Evolutionary conservation across 2,329 filamentous ascomycete genomes (phyloP).

Genomic region (Trichoderma guizhouense): DNA sequence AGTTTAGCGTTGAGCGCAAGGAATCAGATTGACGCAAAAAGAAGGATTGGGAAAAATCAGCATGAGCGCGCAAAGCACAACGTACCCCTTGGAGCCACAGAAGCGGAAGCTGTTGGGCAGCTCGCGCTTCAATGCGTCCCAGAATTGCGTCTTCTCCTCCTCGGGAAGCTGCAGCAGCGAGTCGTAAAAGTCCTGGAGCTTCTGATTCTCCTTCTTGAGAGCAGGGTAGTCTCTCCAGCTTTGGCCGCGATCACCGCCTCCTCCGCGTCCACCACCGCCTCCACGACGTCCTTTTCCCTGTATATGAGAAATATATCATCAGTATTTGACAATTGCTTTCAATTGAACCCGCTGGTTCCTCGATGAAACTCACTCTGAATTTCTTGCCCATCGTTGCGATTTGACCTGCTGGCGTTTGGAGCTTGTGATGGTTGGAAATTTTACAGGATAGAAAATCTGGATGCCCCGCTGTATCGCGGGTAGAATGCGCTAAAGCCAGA

Average conservation of each 20-base stretch:
- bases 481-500: slow-evolving; percentile 13
- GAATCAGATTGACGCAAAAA: neutral
- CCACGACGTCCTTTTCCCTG: slow-evolving; percentile 36
- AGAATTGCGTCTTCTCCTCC: slow-evolving; percentile 76
- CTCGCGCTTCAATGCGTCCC: slow-evolving; percentile 77
- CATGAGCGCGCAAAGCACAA: slow-evolving; percentile 5
- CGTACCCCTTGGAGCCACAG: slow-evolving; percentile 85
- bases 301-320: neutral
- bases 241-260: slow-evolving; percentile 25
- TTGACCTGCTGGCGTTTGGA: neutral
- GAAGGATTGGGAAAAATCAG: neutral
- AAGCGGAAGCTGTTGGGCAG: slow-evolving; percentile 97
- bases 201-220: slow-evolving; percentile 74
- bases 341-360: neutral
- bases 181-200: slow-evolving; percentile 85
- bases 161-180: slow-evolving; percentile 70
- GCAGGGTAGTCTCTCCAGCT: slow-evolving; percentile 37
- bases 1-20: slow-evolving; percentile 12
- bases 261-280: slow-evolving; percentile 36
- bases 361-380: slow-evolving; percentile 31
- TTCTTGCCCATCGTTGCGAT: slow-evolving; percentile 37
- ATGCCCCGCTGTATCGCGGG: slow-evolving; percentile 15
- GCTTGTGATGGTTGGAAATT: slow-evolving; percentile 12
- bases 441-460: slow-evolving; percentile 16
- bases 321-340: neutral